Percentiles rank a stretch among this genome's conserved stretches.
phyloP scores from a whole-genome alignment of 768 basidiomycete genomes.

The Trichaptum fuscoviolaceum region DNA sequence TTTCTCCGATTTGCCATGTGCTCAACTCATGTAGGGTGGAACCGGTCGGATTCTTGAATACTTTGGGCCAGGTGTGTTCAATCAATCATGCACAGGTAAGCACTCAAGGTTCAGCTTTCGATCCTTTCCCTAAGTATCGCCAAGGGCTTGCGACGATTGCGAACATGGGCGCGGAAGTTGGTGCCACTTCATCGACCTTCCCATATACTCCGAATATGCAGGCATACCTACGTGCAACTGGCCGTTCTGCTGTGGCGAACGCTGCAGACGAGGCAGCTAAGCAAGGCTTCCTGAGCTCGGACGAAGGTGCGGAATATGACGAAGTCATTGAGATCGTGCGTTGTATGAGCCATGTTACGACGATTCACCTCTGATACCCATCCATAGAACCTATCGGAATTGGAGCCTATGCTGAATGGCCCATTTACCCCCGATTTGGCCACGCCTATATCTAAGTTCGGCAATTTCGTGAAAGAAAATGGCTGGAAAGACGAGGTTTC shows the following conservation, averaged over 20 bases:
- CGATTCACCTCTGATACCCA: constrained; percentile 5
- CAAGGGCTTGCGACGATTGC: constrained; percentile 88
- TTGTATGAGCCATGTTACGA: constrained; percentile 7
- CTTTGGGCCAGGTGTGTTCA: constrained; percentile 86
- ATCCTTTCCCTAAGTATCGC: constrained; percentile 5
- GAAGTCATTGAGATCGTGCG: constrained; percentile 89
- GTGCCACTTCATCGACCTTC: constrained; percentile 98
- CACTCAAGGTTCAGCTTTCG: neutral
- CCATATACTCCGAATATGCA: constrained; percentile 91
- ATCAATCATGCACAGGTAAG: constrained; percentile 88
- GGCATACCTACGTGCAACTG: constrained; percentile 84
- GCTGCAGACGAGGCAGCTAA: constrained; percentile 83
- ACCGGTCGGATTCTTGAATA: constrained; percentile 96
- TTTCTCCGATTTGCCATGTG: neutral
- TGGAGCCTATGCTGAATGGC: constrained; percentile 93
- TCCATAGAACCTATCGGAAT: constrained; percentile 71
- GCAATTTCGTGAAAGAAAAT: constrained; percentile 69
- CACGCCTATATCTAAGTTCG: constrained; percentile 89
- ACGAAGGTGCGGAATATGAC: constrained; percentile 89
- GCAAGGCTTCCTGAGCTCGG: constrained; percentile 74
- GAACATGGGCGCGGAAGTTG: constrained; percentile 99
- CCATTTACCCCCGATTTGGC: constrained; percentile 97
- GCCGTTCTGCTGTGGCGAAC: constrained; percentile 76
- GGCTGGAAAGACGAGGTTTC: constrained; percentile 94
- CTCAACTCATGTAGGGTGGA: constrained; percentile 58